These are phyloP conservation scores for Fragosphaeria purpurea DNA, from an alignment of 2,329 filamentous ascomycete genomes.

Conservation along the genomic window DNA sequence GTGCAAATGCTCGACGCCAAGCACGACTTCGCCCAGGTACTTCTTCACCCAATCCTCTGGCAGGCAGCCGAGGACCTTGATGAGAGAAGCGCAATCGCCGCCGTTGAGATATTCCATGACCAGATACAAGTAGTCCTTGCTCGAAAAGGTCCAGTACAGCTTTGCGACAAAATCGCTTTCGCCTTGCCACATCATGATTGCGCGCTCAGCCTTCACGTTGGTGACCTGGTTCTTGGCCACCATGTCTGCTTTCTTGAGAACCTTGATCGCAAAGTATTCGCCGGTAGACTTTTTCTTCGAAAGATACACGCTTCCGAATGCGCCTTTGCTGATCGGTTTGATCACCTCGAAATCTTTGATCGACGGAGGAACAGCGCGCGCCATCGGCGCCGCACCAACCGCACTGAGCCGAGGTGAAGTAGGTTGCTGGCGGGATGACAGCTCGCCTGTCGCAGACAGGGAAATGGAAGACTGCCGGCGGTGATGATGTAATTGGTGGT, in stretches of 20 bases:
- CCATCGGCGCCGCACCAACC: slow-evolving; percentile 68
- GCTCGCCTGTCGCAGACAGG: slow-evolving; percentile 28
- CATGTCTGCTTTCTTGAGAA: slow-evolving; percentile 99
- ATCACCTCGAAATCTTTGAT: slow-evolving; percentile 99
- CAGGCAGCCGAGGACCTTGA: slow-evolving; percentile 85
- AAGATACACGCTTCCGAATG: slow-evolving; percentile 94
- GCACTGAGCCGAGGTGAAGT: slow-evolving; percentile 74
- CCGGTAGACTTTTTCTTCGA: slow-evolving; percentile 98
- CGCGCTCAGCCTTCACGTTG: slow-evolving; percentile 95
- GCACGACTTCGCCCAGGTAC: slow-evolving; percentile 88
- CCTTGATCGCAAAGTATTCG: slow-evolving; percentile 98
- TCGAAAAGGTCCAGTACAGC: slow-evolving; percentile 98
- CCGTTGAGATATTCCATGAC: slow-evolving; percentile 99
- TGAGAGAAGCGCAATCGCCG: slow-evolving; percentile 90
- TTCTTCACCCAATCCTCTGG: slow-evolving; percentile 98
- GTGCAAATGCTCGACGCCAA: slow-evolving; percentile 95
- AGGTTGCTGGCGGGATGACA: slow-evolving; percentile 51
- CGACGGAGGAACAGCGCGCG: slow-evolving; percentile 80
- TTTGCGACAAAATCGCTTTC: slow-evolving; percentile 99
- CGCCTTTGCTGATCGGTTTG: slow-evolving; percentile 97
- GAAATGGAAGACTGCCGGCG: slow-evolving; percentile 88
- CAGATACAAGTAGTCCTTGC: slow-evolving; percentile 95
- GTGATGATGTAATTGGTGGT: slow-evolving; percentile 48
- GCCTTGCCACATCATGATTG: slow-evolving; percentile 99
- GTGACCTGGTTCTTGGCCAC: slow-evolving; percentile 98